Base-by-base conservation (phyloP, 495 filamentous ascomycete species). In the Evansstolkia leycettana region DNA sequence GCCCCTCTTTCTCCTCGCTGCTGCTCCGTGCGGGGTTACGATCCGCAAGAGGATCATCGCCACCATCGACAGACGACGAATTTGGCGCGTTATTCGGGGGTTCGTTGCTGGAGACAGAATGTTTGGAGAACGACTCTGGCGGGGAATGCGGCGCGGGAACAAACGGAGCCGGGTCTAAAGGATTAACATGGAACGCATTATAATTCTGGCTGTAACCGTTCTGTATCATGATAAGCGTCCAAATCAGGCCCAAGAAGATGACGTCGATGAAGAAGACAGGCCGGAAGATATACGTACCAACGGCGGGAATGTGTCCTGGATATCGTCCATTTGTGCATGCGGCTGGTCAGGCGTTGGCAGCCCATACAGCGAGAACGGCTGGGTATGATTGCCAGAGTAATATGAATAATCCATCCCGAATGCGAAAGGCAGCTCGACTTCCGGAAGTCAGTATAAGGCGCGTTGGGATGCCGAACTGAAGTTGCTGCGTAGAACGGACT, bases 1-100 rank as follows among this genome's bases (percentile, higher is more conserved):
- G 52, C 25, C 72, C 69, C 17, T 83, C 75, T 61, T 84, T 69
- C 63, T 80, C 75, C 33, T 80, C 75, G 39, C 75, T 79, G 42
- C 63, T 67, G 37, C 67, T 67, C 12, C 61, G 49, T 10, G 37
- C 50, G 12, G 52, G 28, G 7, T 37, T 40, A 11, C 40, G 42
- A 33, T 60, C 52, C 16, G 40, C 35, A 16, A 44, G 42, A 3
- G 50, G 46, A 8, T 49, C 47, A 10, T 61, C 58, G 23, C 55
- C 58, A 15, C 44, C 52, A 16, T 67, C 64, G 6, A 52, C 49
- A 24, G 56, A 53, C 2, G 42, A 33, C 2, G 13, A 16, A 14
- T 33, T 19, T 7, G 17, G 5, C 5, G 17, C 6, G 6, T 37
- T 34, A 28, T 41, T 50, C 37, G 38, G 25, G 23, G 39, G 41